phyloP scores from a whole-genome alignment of 208 protist genomes.

The Crithidia bombi region DNA sequence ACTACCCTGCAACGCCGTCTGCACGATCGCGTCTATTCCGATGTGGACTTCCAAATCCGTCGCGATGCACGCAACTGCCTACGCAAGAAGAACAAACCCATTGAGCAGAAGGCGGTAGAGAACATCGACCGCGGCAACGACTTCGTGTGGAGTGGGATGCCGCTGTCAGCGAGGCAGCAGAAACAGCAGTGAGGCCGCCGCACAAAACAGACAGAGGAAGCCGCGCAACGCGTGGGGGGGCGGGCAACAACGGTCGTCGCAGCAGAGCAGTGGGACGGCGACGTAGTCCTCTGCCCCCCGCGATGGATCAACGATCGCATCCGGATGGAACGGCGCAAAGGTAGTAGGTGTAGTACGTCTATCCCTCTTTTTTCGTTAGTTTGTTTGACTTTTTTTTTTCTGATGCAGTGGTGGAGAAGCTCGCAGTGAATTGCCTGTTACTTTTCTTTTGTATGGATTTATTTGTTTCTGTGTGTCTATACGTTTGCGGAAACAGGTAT shows the following conservation, averaged over 20 bases:
- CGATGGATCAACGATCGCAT: no score
- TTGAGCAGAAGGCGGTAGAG: slow-evolving; percentile 19
- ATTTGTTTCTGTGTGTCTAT: no score
- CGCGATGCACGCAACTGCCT: slow-evolving; percentile 39
- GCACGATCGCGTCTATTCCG: slow-evolving; percentile 67
- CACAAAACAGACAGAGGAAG: neutral
- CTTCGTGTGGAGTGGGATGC: slow-evolving; percentile 24
- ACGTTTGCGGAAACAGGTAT: no score
- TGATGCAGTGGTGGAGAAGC: no score
- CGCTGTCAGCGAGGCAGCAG: slow-evolving; percentile 15
- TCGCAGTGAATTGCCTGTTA: no score
- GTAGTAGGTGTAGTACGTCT: no score
- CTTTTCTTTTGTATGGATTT: no score
- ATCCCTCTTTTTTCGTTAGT: no score
- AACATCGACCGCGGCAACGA: slow-evolving; percentile 25
- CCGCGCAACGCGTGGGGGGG: neutral
- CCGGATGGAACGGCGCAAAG: no score
- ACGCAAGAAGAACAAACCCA: slow-evolving; percentile 46
- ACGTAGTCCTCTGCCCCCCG: no score
- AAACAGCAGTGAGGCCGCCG: neutral
- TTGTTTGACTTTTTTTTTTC: no score
- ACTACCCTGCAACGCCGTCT: slow-evolving; percentile 36
- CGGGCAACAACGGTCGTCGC: neutral
- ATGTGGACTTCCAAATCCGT: slow-evolving; percentile 65
- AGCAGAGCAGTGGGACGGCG: slow-evolving; percentile 1